Percentiles rank a stretch among this genome's conserved stretches.
Conservation (phyloP, 768 basidiomycete species). For the Termitomyces heimii region DNA sequence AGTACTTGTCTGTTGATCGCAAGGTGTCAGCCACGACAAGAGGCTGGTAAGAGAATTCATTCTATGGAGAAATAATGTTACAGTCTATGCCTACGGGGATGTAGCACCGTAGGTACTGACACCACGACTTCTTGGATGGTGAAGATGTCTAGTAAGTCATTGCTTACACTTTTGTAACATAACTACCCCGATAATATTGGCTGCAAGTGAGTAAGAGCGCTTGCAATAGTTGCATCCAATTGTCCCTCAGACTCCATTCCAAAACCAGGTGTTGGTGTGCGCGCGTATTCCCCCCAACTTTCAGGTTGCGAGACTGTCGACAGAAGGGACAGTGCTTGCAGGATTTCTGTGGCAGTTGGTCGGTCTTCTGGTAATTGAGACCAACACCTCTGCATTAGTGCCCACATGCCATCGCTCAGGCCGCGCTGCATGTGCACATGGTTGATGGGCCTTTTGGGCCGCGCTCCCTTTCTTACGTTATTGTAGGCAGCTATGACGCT, state of each 20-base stretch:
- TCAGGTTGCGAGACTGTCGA: neutral
- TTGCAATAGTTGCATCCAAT: neutral
- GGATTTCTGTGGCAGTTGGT: neutral
- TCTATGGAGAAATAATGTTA: no score
- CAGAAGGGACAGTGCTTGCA: neutral
- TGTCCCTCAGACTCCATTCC: neutral
- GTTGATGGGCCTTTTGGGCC: neutral
- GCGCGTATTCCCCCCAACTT: neutral
- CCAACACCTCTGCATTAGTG: slow-evolving; percentile 2
- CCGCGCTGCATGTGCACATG: neutral
- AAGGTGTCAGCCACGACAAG: no score
- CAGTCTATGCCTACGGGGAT: no score
- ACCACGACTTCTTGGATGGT: no score
- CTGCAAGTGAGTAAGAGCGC: neutral
- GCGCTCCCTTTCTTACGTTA: neutral
- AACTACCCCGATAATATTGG: neutral
- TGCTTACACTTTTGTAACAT: no score
- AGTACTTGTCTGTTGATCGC: no score
- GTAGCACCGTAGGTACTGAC: no score
- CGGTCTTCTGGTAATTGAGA: neutral
- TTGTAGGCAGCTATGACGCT: neutral
- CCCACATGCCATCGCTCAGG: neutral
- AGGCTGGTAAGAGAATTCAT: no score
- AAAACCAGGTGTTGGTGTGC: neutral
- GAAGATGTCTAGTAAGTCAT: no score